Base-by-base conservation (phyloP, 2,329 filamentous ascomycete genomes). In the Aspergillus awamori region DNA sequence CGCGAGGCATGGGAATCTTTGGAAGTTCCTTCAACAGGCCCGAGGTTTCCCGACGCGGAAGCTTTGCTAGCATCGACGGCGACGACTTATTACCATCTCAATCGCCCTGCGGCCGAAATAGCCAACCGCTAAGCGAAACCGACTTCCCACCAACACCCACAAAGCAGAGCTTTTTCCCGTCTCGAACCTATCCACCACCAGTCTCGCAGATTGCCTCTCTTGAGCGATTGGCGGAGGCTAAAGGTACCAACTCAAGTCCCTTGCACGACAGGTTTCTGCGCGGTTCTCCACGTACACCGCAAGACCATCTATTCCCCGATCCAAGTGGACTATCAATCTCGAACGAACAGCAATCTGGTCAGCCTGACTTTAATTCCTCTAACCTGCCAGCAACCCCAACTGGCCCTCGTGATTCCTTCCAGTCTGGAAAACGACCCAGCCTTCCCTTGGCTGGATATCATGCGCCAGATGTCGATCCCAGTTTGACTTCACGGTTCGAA, bases 71-170 rank as follows among this genome's bases (percentile, higher is more conserved):
- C 72, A 80, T 93, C 48, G 91, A 96, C 69, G 89, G 88, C 22
- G 92, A 93, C 43, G 91, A 96, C 53, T 80, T 84, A 60, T 83
- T 85, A 63, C 79, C 82, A 62, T 83, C 84, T 66, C 81, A 84
- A 66, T 85, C 86, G 53, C 80, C 89, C 69, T 82, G 81, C 13
- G 81, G 78, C 45, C 77, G 81, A 59, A 86, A 87, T 60, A 84
- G 82, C 65, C 86, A 88, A 67, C 76, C 79, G 5, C 82, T 83
- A 57, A 81, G 79, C 17, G 91, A 93, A 60, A 83, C 80, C 41
- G 93, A 97, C 53, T 82, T 94, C 60, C 93, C 94, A n/a, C 93
- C 94, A 1, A 99, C 95, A 1, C 95, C 95, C 0, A 98, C 95
- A 0, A 98, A 97, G 76, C 76, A 77, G 63, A 65, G 72, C 1